Evolutionary conservation across 805 yeast genomes (phyloP).

Genomic region (Saitoella complicata): DNA sequence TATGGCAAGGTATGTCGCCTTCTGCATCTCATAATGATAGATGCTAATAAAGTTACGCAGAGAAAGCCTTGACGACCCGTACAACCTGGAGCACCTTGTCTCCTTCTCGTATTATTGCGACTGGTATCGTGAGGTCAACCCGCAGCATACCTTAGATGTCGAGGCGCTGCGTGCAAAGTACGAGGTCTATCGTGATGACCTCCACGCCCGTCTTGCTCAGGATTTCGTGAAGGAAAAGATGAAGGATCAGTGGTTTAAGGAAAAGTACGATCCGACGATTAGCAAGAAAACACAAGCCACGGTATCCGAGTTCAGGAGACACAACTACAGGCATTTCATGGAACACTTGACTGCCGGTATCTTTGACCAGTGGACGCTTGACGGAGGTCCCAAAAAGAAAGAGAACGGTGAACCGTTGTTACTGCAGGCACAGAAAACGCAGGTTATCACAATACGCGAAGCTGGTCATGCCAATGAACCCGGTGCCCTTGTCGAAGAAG

Average conservation of each 20-base stretch:
- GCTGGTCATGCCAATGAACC: not conserved
- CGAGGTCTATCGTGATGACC: conserved; percentile 8
- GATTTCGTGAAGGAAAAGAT: conserved; percentile 11
- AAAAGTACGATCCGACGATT: conserved; percentile 7
- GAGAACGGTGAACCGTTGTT: not conserved
- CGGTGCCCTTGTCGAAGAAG: not conserved
- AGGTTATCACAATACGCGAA: too few relatives aligned
- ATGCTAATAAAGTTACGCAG: too few relatives aligned
- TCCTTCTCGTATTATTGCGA: too few relatives aligned
- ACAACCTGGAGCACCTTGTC: too few relatives aligned
- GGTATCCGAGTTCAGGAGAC: conserved; percentile 3
- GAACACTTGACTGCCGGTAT: conserved; percentile 6
- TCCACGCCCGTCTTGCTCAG: conserved; percentile 11
- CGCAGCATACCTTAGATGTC: too few relatives aligned
- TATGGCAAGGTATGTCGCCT: too few relatives aligned
- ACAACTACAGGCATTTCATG: conserved; percentile 5
- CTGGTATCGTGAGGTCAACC: too few relatives aligned
- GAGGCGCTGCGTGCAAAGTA: conserved; percentile 3
- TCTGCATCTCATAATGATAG: too few relatives aligned
- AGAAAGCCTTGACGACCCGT: too few relatives aligned
- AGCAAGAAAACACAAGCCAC: not conserved
- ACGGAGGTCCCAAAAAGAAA: not conserved
- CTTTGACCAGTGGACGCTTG: conserved; percentile 8
- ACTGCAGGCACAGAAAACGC: not conserved
- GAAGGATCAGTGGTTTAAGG: conserved; percentile 11